Base-by-base conservation (phyloP, 1,284 basidiomycete genomes). In the Stygiomarasmius scandens region DNA sequence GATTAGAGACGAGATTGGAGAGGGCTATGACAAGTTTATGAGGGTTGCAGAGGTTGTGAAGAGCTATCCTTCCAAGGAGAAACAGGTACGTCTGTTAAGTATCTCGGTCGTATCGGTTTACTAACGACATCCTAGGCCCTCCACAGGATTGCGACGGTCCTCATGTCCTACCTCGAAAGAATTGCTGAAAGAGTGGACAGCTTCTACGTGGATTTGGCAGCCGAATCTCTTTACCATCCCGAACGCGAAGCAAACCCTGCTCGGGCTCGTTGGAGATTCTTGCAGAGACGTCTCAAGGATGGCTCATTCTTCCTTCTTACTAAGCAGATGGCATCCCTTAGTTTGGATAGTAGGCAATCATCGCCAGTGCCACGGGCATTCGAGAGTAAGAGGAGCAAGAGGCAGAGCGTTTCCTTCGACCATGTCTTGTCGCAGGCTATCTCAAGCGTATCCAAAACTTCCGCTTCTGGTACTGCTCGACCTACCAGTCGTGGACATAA, bases 341-440 rank as follows among this genome's bases (percentile, higher is more conserved):
- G 19, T 12, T 14, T 50, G 25, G 46, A 50, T 12, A 23, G n/a
- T 19, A 54, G 34, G 47, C 25, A n/a, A n/a, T 52, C 47, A 16
- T 12, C 20, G 24, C 20, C 43, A 3, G 9, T 14, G n/a, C n/a
- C n/a, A 10, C 20, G 4, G 16, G 14, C 46, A 2, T 58, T 54
- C n/a, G 48, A 52, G 27, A 32, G 45, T 12, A 36, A 34, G 63
- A 36, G 63, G 61, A 41, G 61, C 58, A 1, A 72, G 67, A 44
- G 64, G 58, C 49, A 68, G 64, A 59, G 52, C 24, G 54, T 59
- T 3, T 46, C 54, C 14, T 59, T 59, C 32, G 58, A 59, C 46
- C 58, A 59, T 32, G 54, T 59, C 14, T 43, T 59, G 6, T 52
- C 41, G 9, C 53, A 56, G 20, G 58, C 58, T 12, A 48, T 59